Percentiles rank a stretch among this genome's conserved stretches.
Conservation (phyloP, 805 yeast species). For the Candida coquimbonensis region DNA sequence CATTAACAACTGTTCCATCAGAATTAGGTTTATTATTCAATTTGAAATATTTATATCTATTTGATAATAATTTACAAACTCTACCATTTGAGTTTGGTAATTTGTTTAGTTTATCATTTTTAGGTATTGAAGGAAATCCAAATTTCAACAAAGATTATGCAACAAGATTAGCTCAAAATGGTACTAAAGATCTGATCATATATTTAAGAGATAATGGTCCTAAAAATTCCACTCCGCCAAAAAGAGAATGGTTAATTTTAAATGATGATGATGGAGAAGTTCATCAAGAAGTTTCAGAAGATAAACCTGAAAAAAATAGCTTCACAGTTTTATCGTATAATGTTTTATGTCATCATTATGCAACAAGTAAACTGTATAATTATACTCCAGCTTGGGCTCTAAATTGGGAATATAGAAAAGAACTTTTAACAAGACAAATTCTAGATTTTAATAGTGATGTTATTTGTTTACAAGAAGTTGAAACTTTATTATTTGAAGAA, state of each 20-base stretch:
- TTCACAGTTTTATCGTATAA: constrained; percentile 85
- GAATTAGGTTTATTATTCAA: constrained; percentile 81
- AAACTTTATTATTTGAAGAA: constrained; percentile 76
- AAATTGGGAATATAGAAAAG: constrained; percentile 85
- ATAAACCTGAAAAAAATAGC: constrained; percentile 29
- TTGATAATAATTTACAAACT: constrained; percentile 73
- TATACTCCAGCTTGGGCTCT: constrained; percentile 98
- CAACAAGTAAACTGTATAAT: constrained; percentile 84
- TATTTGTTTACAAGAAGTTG: constrained; percentile 93
- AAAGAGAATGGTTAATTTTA: constrained; percentile 78
- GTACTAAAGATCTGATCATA: constrained; percentile 76
- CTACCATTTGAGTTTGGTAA: constrained; percentile 85
- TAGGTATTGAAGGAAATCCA: constrained; percentile 93
- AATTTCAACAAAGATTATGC: constrained; percentile 53
- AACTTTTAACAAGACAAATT: constrained; percentile 68
- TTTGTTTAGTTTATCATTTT: constrained; percentile 72
- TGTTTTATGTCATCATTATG: constrained; percentile 92
- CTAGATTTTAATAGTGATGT: constrained; percentile 62
- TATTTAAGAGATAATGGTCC: constrained; percentile 81
- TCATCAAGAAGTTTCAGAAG: constrained; percentile 20
- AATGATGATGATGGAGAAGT: constrained; percentile 67
- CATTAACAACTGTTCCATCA: constrained; percentile 62
- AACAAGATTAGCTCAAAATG: constrained; percentile 66
- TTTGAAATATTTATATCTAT: constrained; percentile 73
- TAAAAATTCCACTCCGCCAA: constrained; percentile 52